These are phyloP conservation scores for Eucalyptus lansdowneana DNA, from an alignment of 345 rosid genomes.

Conservation along the genomic window DNA sequence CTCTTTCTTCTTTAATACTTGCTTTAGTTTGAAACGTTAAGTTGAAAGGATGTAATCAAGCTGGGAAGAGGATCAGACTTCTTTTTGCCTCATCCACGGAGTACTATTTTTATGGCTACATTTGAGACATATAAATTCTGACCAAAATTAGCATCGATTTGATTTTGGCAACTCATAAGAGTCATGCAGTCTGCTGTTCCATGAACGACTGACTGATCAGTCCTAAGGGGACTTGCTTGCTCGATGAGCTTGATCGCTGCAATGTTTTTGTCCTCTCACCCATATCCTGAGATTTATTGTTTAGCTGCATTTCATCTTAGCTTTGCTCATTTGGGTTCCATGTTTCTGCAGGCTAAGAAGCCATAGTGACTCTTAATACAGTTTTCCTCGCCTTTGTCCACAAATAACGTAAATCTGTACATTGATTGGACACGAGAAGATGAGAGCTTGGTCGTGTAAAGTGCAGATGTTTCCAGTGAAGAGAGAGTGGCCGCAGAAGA, in stretches of 20 bases:
- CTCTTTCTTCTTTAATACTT: not conserved
- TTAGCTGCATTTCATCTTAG: not conserved
- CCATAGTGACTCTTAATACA: not conserved
- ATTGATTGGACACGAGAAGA: not conserved
- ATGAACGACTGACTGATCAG: not conserved
- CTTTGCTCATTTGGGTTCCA: not conserved
- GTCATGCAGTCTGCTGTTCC: not conserved
- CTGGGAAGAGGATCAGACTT: not conserved
- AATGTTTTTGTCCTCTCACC: not conserved
- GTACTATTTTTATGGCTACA: not conserved
- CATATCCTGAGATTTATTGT: not conserved
- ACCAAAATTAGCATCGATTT: not conserved
- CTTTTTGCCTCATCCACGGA: not conserved
- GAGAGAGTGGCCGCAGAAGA: not conserved
- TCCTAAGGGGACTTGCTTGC: not conserved
- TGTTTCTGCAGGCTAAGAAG: not conserved
- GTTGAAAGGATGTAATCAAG: not conserved
- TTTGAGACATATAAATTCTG: not conserved
- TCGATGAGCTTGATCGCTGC: not conserved
- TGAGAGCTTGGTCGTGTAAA: not conserved
- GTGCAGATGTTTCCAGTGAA: not conserved
- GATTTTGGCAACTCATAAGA: not conserved
- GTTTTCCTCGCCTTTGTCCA: not conserved
- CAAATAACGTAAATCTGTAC: not conserved
- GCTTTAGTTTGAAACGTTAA: not conserved